Evolutionary conservation across 2,329 filamentous ascomycete genomes (phyloP), one percentile per base, ranked within the genome.

Genomic region (Fusarium phyllophilum): DNA sequence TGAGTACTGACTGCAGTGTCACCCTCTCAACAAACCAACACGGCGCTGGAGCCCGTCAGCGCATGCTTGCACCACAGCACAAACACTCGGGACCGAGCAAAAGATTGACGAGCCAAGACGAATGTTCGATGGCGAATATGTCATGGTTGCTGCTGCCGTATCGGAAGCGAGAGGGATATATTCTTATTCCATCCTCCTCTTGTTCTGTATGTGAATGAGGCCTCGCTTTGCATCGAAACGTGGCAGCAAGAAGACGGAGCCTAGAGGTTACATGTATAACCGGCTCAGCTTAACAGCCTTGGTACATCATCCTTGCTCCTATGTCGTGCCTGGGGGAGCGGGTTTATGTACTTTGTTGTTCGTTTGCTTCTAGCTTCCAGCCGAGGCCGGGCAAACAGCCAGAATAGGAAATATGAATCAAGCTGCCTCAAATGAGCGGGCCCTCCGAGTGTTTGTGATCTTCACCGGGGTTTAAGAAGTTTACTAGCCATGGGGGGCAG

Each of bases 301-400:
- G 42, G 29, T 41, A 42, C 45, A 62, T 66, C 46, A 62, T 65
- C 41, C 58, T 64, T 62, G 66, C 46, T 70, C 62, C 62, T 62
- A 68, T 64, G 64, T 59, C 49, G 70, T 68, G 51, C 38, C 60
- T 42, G 33, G 60, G 72, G 69, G 49, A 41, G 45, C 24, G 54
- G 58, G 48, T 64, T 67, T 72, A 77, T 74, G 70, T 76, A 71
- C 34, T 45, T 64, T 59, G 42, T 60, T 55, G 67, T 61, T 58
- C 44, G 67, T 51, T 51, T 68, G 71, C 58, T 68, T 56, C 52
- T 56, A 72, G 56, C 52, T 62, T 73, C 24, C 52, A 65, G 55
- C 42, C 45, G 57, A 66, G 48, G 36, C 55, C 46, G 31, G 57
- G 42, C 56, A 62, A 66, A 48, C 39, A 56, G 29, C 57, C 54